A percentile compares a stretch with the other conserved stretches of the same genome.
Conservation (phyloP, 2,329 filamentous ascomycete genomes). For the Arthrobotrys conoides region DNA sequence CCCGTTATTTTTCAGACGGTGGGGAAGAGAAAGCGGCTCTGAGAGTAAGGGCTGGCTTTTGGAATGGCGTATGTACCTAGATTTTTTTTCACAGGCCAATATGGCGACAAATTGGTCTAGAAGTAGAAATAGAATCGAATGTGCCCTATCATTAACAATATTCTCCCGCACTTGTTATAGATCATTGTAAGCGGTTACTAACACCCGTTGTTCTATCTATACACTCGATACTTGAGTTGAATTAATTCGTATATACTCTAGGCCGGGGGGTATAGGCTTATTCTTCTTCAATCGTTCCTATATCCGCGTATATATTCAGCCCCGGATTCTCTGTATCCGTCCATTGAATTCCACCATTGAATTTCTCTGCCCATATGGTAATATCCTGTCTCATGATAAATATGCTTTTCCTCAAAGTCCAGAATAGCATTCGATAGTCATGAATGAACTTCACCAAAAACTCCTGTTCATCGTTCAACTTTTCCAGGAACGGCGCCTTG, state of each 20-base stretch:
- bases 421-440: conserved; percentile 14
- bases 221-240: too few species aligned
- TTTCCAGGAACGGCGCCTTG: neutral
- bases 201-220: too few species aligned
- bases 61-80: neutral
- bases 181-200: too few species aligned
- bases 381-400: neutral
- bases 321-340: neutral
- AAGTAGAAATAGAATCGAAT: conserved; percentile 5
- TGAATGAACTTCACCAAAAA: conserved; percentile 6
- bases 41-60: neutral
- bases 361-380: neutral
- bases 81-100: neutral
- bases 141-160: neutral
- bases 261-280: too few species aligned
- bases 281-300: too few species aligned
- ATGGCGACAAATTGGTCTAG: conserved; percentile 13
- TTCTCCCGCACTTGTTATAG: too few species aligned
- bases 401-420: neutral
- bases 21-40: neutral
- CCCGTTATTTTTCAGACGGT: neutral
- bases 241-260: too few species aligned
- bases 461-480: neutral
- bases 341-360: neutral
- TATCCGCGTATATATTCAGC: too few species aligned